Evolutionary conservation across 1,284 basidiomycete species (phyloP).

Genomic region (Dichomitus squalens): DNA sequence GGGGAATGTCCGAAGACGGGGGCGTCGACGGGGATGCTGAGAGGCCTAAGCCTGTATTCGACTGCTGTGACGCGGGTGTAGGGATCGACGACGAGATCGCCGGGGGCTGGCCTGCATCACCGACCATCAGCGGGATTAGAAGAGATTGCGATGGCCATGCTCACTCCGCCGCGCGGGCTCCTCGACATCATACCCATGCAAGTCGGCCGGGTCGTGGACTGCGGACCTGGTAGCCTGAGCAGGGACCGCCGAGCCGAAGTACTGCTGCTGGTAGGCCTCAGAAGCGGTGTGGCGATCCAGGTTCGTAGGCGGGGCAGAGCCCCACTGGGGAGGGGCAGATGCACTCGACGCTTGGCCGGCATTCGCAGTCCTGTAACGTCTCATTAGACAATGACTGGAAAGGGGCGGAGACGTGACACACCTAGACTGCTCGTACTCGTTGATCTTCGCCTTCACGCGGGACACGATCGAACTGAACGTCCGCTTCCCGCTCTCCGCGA

Average conservation of each 20-base stretch:
- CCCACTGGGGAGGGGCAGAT: constrained; percentile 23
- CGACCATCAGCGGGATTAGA: background rate
- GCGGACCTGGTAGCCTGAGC: constrained; percentile 2
- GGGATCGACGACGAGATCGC: constrained; percentile 6
- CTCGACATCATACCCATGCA: constrained; percentile 27
- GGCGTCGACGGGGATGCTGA: constrained; percentile 23
- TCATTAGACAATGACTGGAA: background rate
- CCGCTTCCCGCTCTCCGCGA: constrained; percentile 81
- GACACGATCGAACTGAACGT: constrained; percentile 70
- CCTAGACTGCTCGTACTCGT: constrained; percentile 64
- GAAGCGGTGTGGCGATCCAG: constrained; percentile 28
- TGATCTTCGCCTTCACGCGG: constrained; percentile 79
- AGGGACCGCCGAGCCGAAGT: constrained; percentile 16
- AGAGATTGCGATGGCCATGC: background rate
- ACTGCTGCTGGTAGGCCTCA: constrained; percentile 25
- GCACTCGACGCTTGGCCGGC: constrained; percentile 2
- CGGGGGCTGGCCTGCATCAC: background rate
- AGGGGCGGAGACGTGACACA: constrained; percentile 16
- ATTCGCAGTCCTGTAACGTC: background rate
- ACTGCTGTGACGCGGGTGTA: background rate
- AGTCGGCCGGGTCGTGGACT: constrained; percentile 2
- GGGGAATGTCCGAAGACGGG: constrained; percentile 27
- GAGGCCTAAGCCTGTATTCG: background rate
- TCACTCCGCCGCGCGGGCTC: constrained; percentile 3
- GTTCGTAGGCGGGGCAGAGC: constrained; percentile 15